Conservation (phyloP, 306 rosid genomes). For the Fragaria vesca region DNA sequence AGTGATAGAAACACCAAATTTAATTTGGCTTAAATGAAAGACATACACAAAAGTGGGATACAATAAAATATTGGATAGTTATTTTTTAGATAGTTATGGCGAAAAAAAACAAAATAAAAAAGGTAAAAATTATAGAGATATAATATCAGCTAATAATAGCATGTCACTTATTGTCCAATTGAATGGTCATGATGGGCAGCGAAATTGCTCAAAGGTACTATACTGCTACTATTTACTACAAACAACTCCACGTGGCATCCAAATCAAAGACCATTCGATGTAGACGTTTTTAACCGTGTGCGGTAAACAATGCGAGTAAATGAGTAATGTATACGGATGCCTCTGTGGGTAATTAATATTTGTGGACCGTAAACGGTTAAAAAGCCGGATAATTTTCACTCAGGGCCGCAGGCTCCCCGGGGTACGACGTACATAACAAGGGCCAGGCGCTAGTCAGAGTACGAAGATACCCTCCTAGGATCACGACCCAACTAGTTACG, state of each 20-base stretch:
- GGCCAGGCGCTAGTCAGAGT: not conserved
- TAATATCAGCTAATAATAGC: constrained; percentile 20
- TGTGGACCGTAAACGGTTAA: not conserved
- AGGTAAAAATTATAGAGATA: not conserved
- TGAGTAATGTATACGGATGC: not conserved
- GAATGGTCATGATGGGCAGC: constrained; percentile 29
- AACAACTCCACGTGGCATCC: constrained; percentile 46
- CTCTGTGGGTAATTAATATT: not conserved
- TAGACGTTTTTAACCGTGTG: constrained; percentile 32
- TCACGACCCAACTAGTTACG: too few relatives aligned
- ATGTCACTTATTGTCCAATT: constrained; percentile 19
- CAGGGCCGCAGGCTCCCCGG: not conserved
- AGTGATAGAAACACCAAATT: too few relatives aligned
- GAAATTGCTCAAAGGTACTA: constrained; percentile 27
- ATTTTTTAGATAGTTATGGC: too few relatives aligned
- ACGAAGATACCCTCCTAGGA: constrained; percentile 21
- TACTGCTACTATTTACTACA: constrained; percentile 11
- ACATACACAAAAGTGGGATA: too few relatives aligned
- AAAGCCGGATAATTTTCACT: not conserved
- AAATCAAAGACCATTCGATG: constrained; percentile 33
- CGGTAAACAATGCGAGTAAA: constrained; percentile 26
- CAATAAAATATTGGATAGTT: too few relatives aligned
- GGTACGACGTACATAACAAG: constrained; percentile 23
- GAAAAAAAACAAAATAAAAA: not conserved
- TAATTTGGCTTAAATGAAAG: too few relatives aligned